Base-by-base conservation (phyloP, 225 moss, liverwort and hornwort genomes). In the Thuidium tamariscinum region DNA sequence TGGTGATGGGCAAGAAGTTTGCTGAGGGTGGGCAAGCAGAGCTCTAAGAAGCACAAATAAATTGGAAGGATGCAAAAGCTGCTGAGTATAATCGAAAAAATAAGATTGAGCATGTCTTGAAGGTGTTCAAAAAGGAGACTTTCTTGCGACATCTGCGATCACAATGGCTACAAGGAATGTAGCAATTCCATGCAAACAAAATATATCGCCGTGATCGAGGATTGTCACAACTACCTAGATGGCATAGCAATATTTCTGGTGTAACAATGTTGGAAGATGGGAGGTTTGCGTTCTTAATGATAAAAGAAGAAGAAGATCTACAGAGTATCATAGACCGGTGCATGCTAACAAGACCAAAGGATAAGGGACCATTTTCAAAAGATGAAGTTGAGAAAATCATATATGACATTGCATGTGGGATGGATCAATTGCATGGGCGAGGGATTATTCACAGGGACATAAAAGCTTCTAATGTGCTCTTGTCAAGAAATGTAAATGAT, bases 401-500 rank as follows among this genome's bases (percentile, higher is more conserved):
- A 11, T 65, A n/a, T 18, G 11, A 36, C 5, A 5, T 65, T 65
- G 36, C 36, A 20, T 2, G 10, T n/a, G 65, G 36, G 3, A 65
- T 65, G 36, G 4, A 65, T 65, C 20, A 65, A 11, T 2, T 65
- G 0, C 36, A 65, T 5, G 9, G 9, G 18, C 11, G 1, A 0
- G 20, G 5, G 5, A 36, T 65, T 65, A 17, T 65, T 2, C 36
- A 65, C 5, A 2, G 11, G 1, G n/a, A 65, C 10, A 65, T 36
- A 18, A 65, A 36, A 65, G 65, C 36, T 19, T 65, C 36, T 65
- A 65, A 65, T 65, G 36, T 36, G 3, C 70, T 68, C 3, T 2
- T 17, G 1, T 13, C 39, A 39, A 39, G 13, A 1, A 37, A 0
- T 8, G 1, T 4, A 3, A 3, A 0, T 68, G 23, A 36, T 13